A percentile compares a stretch with the other conserved stretches of the same genome.
Evolutionary conservation across 2,329 filamentous ascomycete genomes (phyloP).

Genomic region (Diaporthe aspalathi): DNA sequence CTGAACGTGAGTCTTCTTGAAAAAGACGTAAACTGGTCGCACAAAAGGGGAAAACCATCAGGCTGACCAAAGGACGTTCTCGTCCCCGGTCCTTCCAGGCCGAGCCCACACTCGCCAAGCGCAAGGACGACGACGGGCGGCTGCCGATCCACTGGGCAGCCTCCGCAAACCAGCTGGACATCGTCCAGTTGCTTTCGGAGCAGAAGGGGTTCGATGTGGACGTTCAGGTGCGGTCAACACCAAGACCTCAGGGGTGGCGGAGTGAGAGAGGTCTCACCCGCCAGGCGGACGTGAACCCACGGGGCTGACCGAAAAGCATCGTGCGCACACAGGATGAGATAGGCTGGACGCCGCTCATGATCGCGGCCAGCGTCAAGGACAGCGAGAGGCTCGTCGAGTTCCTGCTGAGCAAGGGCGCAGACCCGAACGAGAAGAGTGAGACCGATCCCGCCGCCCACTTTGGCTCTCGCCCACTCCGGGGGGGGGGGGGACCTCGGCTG

Average conservation of each 20-base stretch:
- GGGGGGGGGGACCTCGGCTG: slow-evolving; percentile 34
- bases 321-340: slow-evolving; percentile 70
- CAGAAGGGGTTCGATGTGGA: slow-evolving; percentile 84
- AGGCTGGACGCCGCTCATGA: slow-evolving; percentile 89
- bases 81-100: slow-evolving; percentile 61
- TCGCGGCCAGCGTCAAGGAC: slow-evolving; percentile 79
- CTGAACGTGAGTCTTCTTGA: slow-evolving; percentile 66
- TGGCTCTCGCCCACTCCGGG: neutral
- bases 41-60: neutral
- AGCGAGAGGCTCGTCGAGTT: slow-evolving; percentile 75
- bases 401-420: slow-evolving; percentile 75
- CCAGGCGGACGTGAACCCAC: neutral
- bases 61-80: neutral
- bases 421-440: slow-evolving; percentile 78
- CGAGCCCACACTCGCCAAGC: slow-evolving; percentile 79
- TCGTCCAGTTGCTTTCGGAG: slow-evolving; percentile 78
- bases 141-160: slow-evolving; percentile 95
- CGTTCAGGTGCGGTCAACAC: slow-evolving; percentile 67
- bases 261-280: neutral
- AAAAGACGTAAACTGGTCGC: fast-evolving
- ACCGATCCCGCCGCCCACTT: neutral
- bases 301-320: slow-evolving; percentile 5
- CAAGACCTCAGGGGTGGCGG: neutral
- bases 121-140: slow-evolving; percentile 86
- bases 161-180: slow-evolving; percentile 82